Percentiles rank a stretch among this genome's conserved stretches.
These are phyloP conservation scores for Mycena crocata DNA, from an alignment of 768 basidiomycete species.

Conservation along the genomic window DNA sequence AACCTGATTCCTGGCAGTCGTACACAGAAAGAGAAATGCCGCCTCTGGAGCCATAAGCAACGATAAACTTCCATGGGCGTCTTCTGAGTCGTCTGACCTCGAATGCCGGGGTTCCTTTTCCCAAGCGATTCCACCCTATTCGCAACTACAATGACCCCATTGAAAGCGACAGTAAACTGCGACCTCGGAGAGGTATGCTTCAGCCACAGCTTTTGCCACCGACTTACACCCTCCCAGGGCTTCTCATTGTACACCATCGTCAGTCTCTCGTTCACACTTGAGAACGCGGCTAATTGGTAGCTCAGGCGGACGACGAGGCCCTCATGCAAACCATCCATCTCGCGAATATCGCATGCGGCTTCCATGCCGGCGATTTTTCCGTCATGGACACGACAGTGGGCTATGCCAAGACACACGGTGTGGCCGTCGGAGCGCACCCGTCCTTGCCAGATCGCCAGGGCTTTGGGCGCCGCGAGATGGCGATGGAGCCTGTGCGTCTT, in stretches of 20 bases:
- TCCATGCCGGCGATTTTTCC: constrained; percentile 75
- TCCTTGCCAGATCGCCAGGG: constrained; percentile 73
- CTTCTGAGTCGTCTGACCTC: no score
- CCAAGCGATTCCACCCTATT: background rate
- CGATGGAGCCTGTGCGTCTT: constrained; percentile 60
- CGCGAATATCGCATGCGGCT: constrained; percentile 76
- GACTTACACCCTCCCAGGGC: constrained; percentile 47
- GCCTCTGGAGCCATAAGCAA: no score
- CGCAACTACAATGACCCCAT: constrained; percentile 35
- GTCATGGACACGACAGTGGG: constrained; percentile 73
- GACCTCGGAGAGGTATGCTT: constrained; percentile 65
- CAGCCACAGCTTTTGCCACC: background rate
- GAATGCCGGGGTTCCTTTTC: no score
- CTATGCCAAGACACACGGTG: constrained; percentile 66
- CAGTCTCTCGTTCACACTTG: background rate
- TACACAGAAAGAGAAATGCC: no score
- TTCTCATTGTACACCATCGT: constrained; percentile 64
- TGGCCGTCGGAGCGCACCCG: constrained; percentile 76
- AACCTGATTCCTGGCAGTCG: no score
- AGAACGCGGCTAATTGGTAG: background rate
- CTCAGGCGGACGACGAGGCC: constrained; percentile 61
- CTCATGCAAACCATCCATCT: constrained; percentile 69
- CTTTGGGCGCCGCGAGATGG: constrained; percentile 75
- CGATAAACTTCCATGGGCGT: no score
- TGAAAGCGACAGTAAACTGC: constrained; percentile 62